Evolutionary conservation across 345 rosid genomes (phyloP).

Genomic region (Toxicodendron radicans): DNA sequence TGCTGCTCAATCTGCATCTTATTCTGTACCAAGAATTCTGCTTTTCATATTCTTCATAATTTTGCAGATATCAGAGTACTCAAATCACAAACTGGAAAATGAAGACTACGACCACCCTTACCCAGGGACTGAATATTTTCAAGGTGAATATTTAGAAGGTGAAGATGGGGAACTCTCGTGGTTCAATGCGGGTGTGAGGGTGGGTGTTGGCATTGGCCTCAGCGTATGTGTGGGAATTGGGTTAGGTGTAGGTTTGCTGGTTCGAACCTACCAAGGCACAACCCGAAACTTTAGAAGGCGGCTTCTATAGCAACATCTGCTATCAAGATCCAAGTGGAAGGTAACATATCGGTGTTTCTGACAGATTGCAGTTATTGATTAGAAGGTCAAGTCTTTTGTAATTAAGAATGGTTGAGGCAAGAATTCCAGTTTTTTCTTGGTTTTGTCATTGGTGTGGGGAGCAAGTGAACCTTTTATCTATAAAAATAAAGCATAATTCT

Average conservation of each 20-base stretch:
- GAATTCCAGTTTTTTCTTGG: conserved; percentile 1
- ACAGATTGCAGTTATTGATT: conserved; percentile 14
- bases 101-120: conserved; percentile 35
- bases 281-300: conserved; percentile 74
- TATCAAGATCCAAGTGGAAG: conserved; percentile 1
- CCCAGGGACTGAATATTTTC: conserved; percentile 40
- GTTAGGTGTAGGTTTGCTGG: conserved; percentile 78
- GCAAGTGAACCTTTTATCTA: neutral
- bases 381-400: conserved; percentile 21
- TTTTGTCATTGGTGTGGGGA: neutral
- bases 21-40: conserved; percentile 15
- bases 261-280: conserved; percentile 73
- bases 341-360: conserved; percentile 20
- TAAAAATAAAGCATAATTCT: conserved; percentile 11
- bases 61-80: conserved; percentile 45
- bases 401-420: neutral
- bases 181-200: conserved; percentile 96
- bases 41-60: conserved; percentile 7
- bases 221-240: conserved; percentile 82
- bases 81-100: conserved; percentile 43
- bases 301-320: conserved; percentile 31
- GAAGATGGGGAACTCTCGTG: conserved; percentile 85
- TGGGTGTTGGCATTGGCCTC: conserved; percentile 91
- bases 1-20: neutral
- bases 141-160: conserved; percentile 48